Conservation (phyloP, 192 early-diverging fungal species). For the Rhizoclosmatium globosum region DNA sequence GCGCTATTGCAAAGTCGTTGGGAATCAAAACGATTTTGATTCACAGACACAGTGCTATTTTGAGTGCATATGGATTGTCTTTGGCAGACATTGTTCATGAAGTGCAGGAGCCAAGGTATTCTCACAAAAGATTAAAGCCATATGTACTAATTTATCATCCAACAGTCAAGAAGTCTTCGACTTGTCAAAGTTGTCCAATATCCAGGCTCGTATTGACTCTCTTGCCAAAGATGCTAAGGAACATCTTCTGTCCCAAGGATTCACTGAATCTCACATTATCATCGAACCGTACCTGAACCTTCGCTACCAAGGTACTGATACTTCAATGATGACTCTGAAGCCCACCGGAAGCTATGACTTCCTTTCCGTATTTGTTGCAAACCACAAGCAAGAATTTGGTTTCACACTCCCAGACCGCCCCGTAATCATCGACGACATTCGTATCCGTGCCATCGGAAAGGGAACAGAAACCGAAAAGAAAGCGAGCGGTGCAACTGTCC, state of each 20-base stretch:
- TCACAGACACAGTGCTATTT: conserved; percentile 87
- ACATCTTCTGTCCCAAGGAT: conserved; percentile 77
- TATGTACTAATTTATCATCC: neutral
- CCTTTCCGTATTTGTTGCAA: conserved; percentile 67
- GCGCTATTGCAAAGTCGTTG: conserved; percentile 86
- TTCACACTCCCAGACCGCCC: conserved; percentile 85
- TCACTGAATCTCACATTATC: conserved; percentile 59
- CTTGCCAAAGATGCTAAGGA: conserved; percentile 56
- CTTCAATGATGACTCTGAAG: conserved; percentile 87
- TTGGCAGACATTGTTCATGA: conserved; percentile 95
- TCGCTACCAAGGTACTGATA: conserved; percentile 91
- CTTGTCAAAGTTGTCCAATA: conserved; percentile 39
- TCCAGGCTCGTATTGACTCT: conserved; percentile 61
- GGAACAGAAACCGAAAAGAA: conserved; percentile 29
- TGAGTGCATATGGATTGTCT: conserved; percentile 92
- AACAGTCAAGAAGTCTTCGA: conserved; percentile 49
- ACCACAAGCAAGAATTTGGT: conserved; percentile 94
- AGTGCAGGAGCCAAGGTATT: conserved; percentile 81
- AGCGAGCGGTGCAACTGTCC: conserved; percentile 43
- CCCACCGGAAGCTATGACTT: conserved; percentile 73
- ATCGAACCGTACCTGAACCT: conserved; percentile 83
- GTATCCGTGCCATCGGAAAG: conserved; percentile 86
- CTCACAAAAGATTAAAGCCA: too few species aligned
- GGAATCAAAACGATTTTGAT: conserved; percentile 89
- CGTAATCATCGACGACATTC: conserved; percentile 90